These are phyloP conservation scores for Xylariaceae sp. DNA, from an alignment of 2,329 filamentous ascomycete genomes.

Conservation along the genomic window DNA sequence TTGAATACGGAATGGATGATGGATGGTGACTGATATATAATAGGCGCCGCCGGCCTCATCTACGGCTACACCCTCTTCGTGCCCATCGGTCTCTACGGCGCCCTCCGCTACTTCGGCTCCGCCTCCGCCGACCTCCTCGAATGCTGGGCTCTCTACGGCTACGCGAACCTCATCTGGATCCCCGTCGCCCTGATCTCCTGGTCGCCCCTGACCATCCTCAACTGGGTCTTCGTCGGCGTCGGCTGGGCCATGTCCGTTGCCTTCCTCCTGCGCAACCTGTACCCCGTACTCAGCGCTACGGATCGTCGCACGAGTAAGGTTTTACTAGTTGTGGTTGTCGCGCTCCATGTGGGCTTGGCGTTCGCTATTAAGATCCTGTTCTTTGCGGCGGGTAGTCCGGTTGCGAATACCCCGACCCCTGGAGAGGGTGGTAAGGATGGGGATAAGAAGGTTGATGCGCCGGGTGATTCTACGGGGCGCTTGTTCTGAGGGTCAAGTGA, in stretches of 20 bases:
- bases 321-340: constrained; percentile 76
- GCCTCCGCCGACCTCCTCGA: constrained; percentile 90
- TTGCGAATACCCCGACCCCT: constrained; percentile 27
- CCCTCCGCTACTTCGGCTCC: constrained; percentile 91
- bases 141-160: constrained; percentile 93
- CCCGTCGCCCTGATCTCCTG: constrained; percentile 87
- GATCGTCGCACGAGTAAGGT: constrained; percentile 88
- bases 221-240: constrained; percentile 88
- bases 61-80: constrained; percentile 93
- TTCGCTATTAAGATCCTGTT: constrained; percentile 95
- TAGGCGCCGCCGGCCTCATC: constrained; percentile 80
- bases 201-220: constrained; percentile 78
- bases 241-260: constrained; percentile 78
- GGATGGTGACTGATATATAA: neutral
- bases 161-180: constrained; percentile 96
- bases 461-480: constrained; percentile 16
- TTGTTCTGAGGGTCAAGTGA: constrained; percentile 11
- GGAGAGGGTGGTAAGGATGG: constrained; percentile 17
- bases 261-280: constrained; percentile 81
- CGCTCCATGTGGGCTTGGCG: constrained; percentile 80
- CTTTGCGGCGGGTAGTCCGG: constrained; percentile 75
- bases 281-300: constrained; percentile 86
- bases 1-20: neutral
- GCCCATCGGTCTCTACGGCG: constrained; percentile 78
- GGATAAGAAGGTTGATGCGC: constrained; percentile 18